Conservation (phyloP, 2,329 filamentous ascomycete species). For the Ophiostoma triangulosporum region DNA sequence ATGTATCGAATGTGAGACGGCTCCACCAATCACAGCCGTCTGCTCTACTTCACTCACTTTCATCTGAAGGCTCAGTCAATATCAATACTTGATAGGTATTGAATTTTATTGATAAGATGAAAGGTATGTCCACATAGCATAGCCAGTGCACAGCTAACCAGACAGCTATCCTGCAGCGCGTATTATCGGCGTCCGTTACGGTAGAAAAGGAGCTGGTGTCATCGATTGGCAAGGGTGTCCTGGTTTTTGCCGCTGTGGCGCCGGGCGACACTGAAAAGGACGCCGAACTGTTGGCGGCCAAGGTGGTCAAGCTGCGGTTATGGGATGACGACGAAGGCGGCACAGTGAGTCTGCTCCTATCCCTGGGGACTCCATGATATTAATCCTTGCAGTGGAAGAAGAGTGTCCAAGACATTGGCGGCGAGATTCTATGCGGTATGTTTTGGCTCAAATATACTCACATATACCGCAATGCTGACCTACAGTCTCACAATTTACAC, state of each 20-base stretch:
- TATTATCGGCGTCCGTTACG: constrained; percentile 88
- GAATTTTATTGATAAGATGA: no score
- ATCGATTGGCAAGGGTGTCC: constrained; percentile 74
- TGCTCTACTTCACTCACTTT: background rate
- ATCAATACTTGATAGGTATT: no score
- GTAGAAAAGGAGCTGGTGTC: constrained; percentile 86
- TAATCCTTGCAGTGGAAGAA: constrained; percentile 55
- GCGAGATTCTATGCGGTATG: constrained; percentile 88
- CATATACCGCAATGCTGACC: no score
- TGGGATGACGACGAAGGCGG: constrained; percentile 73
- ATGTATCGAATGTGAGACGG: background rate
- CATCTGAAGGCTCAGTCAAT: no score
- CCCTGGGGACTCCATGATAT: background rate
- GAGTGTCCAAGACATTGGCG: constrained; percentile 74
- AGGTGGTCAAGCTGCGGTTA: constrained; percentile 78
- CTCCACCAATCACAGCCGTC: background rate
- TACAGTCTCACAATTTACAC: constrained; percentile 88
- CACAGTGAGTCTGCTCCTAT: constrained; percentile 34
- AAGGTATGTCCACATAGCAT: background rate
- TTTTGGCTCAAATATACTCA: no score
- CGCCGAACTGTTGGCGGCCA: constrained; percentile 66
- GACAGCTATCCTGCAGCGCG: constrained; percentile 79
- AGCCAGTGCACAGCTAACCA: background rate
- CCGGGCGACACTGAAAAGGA: constrained; percentile 86
- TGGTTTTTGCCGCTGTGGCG: constrained; percentile 84